Percentiles rank a stretch among this genome's conserved stretches.
phyloP scores from a whole-genome alignment of 495 filamentous ascomycete species.

The Neurospora tetrasperma region DNA sequence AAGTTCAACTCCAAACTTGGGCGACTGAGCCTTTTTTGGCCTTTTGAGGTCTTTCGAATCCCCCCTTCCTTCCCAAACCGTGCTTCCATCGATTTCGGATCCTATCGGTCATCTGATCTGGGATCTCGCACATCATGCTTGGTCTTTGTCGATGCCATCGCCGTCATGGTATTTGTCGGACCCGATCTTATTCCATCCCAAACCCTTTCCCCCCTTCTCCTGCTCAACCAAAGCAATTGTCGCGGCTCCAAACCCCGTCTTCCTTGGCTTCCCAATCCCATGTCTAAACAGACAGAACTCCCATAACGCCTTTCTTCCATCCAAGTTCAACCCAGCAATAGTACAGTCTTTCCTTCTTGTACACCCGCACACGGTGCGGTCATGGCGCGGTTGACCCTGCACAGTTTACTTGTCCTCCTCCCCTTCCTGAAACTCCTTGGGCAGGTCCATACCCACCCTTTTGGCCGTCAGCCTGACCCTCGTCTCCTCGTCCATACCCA shows the following conservation, averaged over 20 bases:
- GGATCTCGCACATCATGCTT: neutral
- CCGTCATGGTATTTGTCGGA: neutral
- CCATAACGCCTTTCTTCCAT: neutral
- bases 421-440: constrained; percentile 36
- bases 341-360: neutral
- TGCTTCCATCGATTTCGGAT: neutral
- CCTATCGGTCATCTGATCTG: neutral
- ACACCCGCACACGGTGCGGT: neutral
- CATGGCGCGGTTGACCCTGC: neutral
- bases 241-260: neutral
- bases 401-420: constrained; percentile 1
- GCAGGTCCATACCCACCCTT: constrained; percentile 83
- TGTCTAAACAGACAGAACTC: neutral
- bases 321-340: neutral
- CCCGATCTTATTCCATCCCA: neutral
- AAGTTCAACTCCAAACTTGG: neutral
- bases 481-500: constrained; percentile 77
- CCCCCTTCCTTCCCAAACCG: neutral
- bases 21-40: neutral
- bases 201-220: neutral
- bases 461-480: constrained; percentile 70
- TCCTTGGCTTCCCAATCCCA: neutral
- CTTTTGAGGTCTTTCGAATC: too few relatives aligned
- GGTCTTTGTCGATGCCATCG: neutral
- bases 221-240: neutral